Percentiles rank a stretch among this genome's conserved stretches.
phyloP scores from a whole-genome alignment of 2,329 filamentous ascomycete species.

The Ophiostoma ulmi region DNA sequence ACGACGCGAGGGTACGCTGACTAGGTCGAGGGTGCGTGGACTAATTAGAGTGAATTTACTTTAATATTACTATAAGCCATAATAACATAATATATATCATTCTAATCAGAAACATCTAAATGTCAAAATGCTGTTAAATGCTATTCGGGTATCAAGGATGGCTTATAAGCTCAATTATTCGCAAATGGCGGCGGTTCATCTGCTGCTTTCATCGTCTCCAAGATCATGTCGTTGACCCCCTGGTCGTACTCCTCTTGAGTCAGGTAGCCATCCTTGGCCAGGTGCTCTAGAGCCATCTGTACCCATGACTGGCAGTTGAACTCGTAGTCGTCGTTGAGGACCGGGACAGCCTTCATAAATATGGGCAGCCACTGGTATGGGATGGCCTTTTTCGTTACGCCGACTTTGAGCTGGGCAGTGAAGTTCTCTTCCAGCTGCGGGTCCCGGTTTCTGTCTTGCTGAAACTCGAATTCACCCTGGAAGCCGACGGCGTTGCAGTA shows the following conservation, averaged over 20 bases:
- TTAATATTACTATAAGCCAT: too few species aligned
- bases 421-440: background rate
- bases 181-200: conserved; percentile 11
- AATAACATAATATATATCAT: too few species aligned
- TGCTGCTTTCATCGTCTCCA: conserved; percentile 7
- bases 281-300: conserved; percentile 7
- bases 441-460: background rate
- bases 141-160: too few species aligned
- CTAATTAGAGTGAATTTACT: too few species aligned
- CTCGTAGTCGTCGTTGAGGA: conserved; percentile 11
- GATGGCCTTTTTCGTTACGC: background rate
- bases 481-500: conserved; percentile 9
- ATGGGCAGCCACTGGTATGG: background rate
- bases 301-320: conserved; percentile 15
- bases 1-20: too few species aligned
- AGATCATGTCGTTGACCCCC: conserved; percentile 9
- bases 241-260: conserved; percentile 5
- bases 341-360: background rate
- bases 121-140: too few species aligned
- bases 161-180: background rate
- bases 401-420: background rate
- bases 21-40: too few species aligned
- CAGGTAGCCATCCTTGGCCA: background rate
- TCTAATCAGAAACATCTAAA: too few species aligned
- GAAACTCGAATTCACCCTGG: background rate